Evolutionary conservation across 176 grass and related monocot species (phyloP).

Genomic region (Luzula sylvatica): DNA sequence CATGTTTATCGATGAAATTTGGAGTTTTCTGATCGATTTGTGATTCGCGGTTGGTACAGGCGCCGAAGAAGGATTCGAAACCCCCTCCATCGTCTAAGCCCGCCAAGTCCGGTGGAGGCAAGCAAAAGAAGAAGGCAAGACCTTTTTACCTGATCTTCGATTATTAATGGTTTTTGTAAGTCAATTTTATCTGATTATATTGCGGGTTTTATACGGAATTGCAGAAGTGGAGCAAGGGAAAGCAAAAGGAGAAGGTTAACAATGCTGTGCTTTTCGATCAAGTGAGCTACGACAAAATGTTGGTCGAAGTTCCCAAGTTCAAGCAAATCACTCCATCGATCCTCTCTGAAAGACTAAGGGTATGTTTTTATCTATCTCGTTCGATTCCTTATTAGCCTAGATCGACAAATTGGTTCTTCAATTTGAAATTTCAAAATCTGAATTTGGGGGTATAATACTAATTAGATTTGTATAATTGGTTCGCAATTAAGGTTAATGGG

Average conservation of each 20-base stretch:
- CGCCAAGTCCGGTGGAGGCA: constrained; percentile 28
- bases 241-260: constrained; percentile 37
- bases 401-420: too few species aligned
- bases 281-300: constrained; percentile 26
- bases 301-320: constrained; percentile 27
- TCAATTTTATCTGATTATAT: constrained; percentile 7
- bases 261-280: constrained; percentile 24
- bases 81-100: constrained; percentile 22
- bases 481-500: constrained; percentile 16
- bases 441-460: not conserved
- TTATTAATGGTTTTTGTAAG: constrained; percentile 3
- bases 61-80: constrained; percentile 33
- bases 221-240: constrained; percentile 41
- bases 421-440: too few species aligned
- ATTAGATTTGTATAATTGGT: not conserved
- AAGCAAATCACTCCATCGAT: constrained; percentile 34
- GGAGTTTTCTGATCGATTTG: not conserved
- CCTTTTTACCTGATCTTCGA: not conserved
- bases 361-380: not conserved
- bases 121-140: constrained; percentile 32
- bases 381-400: too few species aligned
- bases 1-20: not conserved
- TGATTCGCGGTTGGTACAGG: not conserved
- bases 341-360: constrained; percentile 29
- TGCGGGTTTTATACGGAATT: not conserved